Evolutionary conservation across 345 rosid species (phyloP), one percentile per base, ranked within the genome.

Genomic region (Geranium brycei): DNA sequence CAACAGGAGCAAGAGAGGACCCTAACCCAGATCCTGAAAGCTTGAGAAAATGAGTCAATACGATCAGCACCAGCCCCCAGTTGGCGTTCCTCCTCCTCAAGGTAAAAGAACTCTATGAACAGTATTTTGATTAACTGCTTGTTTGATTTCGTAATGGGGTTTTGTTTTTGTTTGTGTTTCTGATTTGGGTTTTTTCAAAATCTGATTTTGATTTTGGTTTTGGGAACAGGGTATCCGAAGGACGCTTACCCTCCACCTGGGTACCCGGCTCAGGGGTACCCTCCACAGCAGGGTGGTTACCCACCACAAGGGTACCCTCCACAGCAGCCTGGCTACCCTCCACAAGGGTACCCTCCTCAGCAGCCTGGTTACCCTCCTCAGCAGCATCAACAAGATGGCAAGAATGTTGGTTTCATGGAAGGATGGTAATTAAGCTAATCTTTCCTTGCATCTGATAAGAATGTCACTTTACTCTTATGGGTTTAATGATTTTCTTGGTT

Each of bases 1-100:
- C 41, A 35, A 1, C 7, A 35, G 3, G 41, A 35, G 0, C 7
- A 35, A 35, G 41, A 35, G 10, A 35, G 41, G 3, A 35, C 41
- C 41, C 10, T 1, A 4, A 35, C 41, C 41, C 41, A 35, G 41
- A 35, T 35, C 41, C 3, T 35, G 41, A 4, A 35, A 35, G 3
- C 41, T 35, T 35, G 7, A 35, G 41, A 66, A 63, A 53, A 82
- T 80, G 87, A 86, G 75, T 55, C 77, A 79, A 67, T 82, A 79
- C 77, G 19, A 80, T 51, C 84, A 82, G 68, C 76, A 80, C 55
- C 88, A 78, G 64, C 76, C 81, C 15, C 89, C 89, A 2, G 85
- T 84, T 13, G 83, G 78, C 68, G 85, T 67, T 69, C 92, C 92
- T 73, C 89, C 92, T 35, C 78, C 84, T 2, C 92, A 82, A 73